Evolutionary conservation across 768 basidiomycete species (phyloP).

Genomic region (Favolaschia claudopus): DNA sequence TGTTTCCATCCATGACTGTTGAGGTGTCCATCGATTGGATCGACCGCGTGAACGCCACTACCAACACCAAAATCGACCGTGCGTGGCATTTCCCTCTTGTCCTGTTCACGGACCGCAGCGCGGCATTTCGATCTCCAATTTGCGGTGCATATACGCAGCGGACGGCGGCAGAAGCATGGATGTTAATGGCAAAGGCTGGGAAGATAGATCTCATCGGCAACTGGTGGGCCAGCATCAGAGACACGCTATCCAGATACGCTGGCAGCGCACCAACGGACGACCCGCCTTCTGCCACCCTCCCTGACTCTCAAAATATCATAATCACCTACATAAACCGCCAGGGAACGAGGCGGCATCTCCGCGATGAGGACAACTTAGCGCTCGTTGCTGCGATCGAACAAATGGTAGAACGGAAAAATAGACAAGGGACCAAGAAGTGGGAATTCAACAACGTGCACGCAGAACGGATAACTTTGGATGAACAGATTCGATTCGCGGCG

Average conservation of each 20-base stretch:
- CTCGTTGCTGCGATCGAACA: constrained; percentile 50
- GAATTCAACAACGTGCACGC: constrained; percentile 54
- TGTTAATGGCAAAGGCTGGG: constrained; percentile 35
- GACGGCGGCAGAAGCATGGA: constrained; percentile 56
- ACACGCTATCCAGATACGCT: constrained; percentile 58
- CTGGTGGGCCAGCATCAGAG: constrained; percentile 66
- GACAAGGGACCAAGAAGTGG: constrained; percentile 45
- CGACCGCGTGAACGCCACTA: constrained; percentile 50
- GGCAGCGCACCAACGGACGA: constrained; percentile 39
- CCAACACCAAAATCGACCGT: constrained; percentile 24
- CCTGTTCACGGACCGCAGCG: constrained; percentile 63
- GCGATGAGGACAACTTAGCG: constrained; percentile 50
- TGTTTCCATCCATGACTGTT: constrained; percentile 61
- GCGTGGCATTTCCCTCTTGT: constrained; percentile 64
- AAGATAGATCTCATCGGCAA: constrained; percentile 26
- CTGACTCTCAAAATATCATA: constrained; percentile 41
- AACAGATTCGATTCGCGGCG: constrained; percentile 60
- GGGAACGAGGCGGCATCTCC: constrained; percentile 46
- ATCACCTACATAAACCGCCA: constrained; percentile 65
- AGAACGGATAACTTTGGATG: constrained; percentile 60
- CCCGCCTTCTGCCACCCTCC: background rate
- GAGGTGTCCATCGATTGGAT: constrained; percentile 62
- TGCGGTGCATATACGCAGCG: constrained; percentile 56
- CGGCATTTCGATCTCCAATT: constrained; percentile 58
- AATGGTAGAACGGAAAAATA: constrained; percentile 43